Base-by-base conservation (phyloP, 441 rosid species). In the Cnidoscolus chayamansa region DNA sequence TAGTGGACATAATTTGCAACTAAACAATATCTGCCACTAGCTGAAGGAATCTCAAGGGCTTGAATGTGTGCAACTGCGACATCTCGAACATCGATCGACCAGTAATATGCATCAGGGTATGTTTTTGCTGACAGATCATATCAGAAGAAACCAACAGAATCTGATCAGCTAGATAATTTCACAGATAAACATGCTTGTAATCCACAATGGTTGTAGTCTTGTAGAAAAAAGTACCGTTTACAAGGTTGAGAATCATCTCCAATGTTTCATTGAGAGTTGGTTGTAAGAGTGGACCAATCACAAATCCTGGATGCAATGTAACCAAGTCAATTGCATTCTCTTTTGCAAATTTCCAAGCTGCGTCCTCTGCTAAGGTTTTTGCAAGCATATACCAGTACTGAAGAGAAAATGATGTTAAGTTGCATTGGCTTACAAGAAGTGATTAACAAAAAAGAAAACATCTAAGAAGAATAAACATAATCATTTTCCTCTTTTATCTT, bases 311-410 rank as follows among this genome's bases (percentile, higher is more conserved):
- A 78, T 80, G 75, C 74, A 40, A 40, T 40, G 45, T 40, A 40
- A 40, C 45, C 45, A 40, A 40, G 7, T 40, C 97, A 19, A 90
- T 88, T 50, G 88, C 90, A 70, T 84, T 89, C 53, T 84, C 88
- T 76, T 78, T 80, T 0, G 92, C 90, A 68, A 81, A 78, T 56
- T 84, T 90, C 88, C 92, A 83, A 0, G 96, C 93, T 0, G 96
- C 89, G 79, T 84, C 82, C 79, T 91, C 97, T 0, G 97, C 98
- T 81, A 88, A 82, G 35, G 84, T 82, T 75, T 93, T 88, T 13
- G 94, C 90, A 10, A 88, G 83, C 62, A 84, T 78, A 68, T 89
- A 90, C 95, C 98, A 90, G 54, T 86, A 79, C 97, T 90, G 76
- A 63, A 73, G 47, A n/a, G 40, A 30, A 40, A 40, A 35, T 35